Conservation (phyloP, 164 flowering plant species). For the Vitis vinifera region ASM3070453v1 NC_081806.1:4782001-4782500, state of each 20-base stretch:
- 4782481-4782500: too few relatives aligned
- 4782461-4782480: too few relatives aligned
- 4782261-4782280: slow-evolving; percentile 96
- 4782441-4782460: too few relatives aligned
- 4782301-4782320: slow-evolving; percentile 98
- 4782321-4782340: slow-evolving; percentile 92
- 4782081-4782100: slow-evolving; percentile 88
- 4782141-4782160: slow-evolving; percentile 90
- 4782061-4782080: slow-evolving; percentile 96
- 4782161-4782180: slow-evolving; percentile 96
- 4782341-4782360: slow-evolving; percentile 94
- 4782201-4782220: slow-evolving; percentile 90
- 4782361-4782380: slow-evolving; percentile 63
- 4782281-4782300: slow-evolving; percentile 98
- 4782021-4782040: slow-evolving; percentile 95
- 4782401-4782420: too few relatives aligned
- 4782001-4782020: slow-evolving; percentile 93
- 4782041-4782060: slow-evolving; percentile 92
- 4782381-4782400: neutral
- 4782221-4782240: slow-evolving; percentile 77
- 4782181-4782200: slow-evolving; percentile 96
- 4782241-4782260: slow-evolving; percentile 97
- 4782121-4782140: slow-evolving; percentile 89
- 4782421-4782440: too few relatives aligned
- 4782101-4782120: slow-evolving; percentile 92